Percentiles rank a stretch among this genome's conserved stretches.
phyloP scores from a whole-genome alignment of 345 rosid species.

The Kernera saxatilis region DNA sequence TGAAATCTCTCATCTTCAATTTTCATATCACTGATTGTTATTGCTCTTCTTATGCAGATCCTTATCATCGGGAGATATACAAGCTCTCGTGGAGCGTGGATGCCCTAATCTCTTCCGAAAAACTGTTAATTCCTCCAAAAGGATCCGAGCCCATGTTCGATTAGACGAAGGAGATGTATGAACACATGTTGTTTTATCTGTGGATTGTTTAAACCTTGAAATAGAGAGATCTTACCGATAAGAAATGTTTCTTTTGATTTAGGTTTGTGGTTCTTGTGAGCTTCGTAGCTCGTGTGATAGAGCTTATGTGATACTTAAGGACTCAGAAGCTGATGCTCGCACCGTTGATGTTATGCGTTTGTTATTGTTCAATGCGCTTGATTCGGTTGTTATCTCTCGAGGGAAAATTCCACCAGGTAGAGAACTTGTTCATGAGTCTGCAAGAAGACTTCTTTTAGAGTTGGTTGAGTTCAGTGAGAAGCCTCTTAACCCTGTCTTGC shows the following conservation, averaged over 20 bases:
- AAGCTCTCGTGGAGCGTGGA: conserved; percentile 64
- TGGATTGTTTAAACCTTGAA: neutral
- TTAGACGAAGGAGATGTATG: conserved; percentile 90
- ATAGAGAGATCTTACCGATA: neutral
- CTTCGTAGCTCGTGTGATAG: conserved; percentile 83
- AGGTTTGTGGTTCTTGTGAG: conserved; percentile 86
- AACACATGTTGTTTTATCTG: neutral
- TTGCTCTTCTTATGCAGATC: conserved; percentile 41
- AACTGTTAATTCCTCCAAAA: conserved; percentile 75
- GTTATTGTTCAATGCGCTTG: conserved; percentile 61
- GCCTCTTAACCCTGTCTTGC: conserved; percentile 46
- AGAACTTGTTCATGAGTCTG: conserved; percentile 49
- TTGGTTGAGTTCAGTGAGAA: conserved; percentile 67
- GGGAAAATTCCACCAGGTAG: conserved; percentile 48
- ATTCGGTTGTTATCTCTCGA: conserved; percentile 55
- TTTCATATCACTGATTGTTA: neutral
- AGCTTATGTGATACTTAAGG: conserved; percentile 72
- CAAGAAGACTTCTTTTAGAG: conserved; percentile 66
- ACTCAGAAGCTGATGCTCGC: conserved; percentile 62
- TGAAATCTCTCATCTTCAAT: neutral
- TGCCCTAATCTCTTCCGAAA: conserved; percentile 82
- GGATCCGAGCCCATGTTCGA: conserved; percentile 60
- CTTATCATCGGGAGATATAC: conserved; percentile 51
- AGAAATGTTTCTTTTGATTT: conserved; percentile 5
- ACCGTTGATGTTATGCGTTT: conserved; percentile 83